Conservation (phyloP, 208 protist species). For the Crithidia sp. region DNA sequence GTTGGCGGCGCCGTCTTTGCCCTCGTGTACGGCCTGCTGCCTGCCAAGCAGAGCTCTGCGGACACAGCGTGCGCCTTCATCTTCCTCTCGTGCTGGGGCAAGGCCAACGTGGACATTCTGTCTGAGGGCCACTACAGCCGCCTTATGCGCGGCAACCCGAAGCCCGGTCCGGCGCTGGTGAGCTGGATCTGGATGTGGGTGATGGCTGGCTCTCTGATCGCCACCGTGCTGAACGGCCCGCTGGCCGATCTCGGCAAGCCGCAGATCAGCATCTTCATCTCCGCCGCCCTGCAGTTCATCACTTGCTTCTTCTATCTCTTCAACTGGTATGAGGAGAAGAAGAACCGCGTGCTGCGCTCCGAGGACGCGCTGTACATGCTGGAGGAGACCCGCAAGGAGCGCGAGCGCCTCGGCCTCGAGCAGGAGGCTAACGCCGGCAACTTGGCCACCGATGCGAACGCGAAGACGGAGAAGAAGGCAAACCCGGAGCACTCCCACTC, state of each 20-base stretch:
- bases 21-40: slow-evolving; percentile 55
- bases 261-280: slow-evolving; percentile 56
- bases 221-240: slow-evolving; percentile 53
- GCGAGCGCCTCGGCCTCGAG: slow-evolving; percentile 22
- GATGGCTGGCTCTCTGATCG: slow-evolving; percentile 48
- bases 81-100: slow-evolving; percentile 58
- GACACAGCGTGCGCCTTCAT: slow-evolving; percentile 44
- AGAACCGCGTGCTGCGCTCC: slow-evolving; percentile 53
- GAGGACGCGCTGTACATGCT: slow-evolving; percentile 46
- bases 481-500: not conserved
- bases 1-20: slow-evolving; percentile 49
- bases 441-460: not conserved
- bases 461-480: not conserved
- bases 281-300: slow-evolving; percentile 58
- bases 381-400: slow-evolving; percentile 37
- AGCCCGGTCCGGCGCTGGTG: slow-evolving; percentile 52
- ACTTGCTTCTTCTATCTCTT: slow-evolving; percentile 57
- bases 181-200: slow-evolving; percentile 74
- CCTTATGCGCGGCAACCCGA: slow-evolving; percentile 54
- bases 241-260: slow-evolving; percentile 48
- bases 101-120: slow-evolving; percentile 76
- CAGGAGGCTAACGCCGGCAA: not conserved
- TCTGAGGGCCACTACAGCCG: slow-evolving; percentile 80
- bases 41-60: slow-evolving; percentile 40
- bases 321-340: slow-evolving; percentile 75